Conservation (phyloP, 306 rosid genomes). For the Neltuma alba region DNA sequence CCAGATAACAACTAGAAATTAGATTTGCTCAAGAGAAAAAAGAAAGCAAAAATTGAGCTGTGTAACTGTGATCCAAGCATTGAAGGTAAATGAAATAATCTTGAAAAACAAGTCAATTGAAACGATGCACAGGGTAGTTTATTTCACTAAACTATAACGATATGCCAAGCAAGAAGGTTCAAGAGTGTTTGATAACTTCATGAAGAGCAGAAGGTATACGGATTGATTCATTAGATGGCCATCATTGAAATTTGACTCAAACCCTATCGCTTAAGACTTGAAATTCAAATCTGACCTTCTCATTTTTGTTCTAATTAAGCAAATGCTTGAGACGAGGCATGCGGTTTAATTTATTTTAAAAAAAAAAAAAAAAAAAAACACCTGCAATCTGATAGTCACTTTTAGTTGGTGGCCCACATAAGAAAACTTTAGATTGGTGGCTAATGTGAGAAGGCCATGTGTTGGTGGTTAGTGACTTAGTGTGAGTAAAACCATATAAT, state of each 20-base stretch:
- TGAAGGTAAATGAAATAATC: not conserved
- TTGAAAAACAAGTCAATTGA: not conserved
- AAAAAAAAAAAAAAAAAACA: not conserved
- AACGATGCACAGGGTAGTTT: not conserved
- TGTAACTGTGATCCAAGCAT: not conserved
- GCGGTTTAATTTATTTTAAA: not conserved
- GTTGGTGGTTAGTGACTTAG: not conserved
- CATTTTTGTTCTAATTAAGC: not conserved
- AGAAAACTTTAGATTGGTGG: not conserved
- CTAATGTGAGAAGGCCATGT: not conserved
- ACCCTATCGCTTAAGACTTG: not conserved
- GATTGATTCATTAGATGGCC: not conserved
- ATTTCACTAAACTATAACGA: not conserved
- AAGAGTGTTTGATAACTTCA: constrained; percentile 6
- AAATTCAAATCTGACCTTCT: not conserved
- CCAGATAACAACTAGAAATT: not conserved
- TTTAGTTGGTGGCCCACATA: not conserved
- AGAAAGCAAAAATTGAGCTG: not conserved
- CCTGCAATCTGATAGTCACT: not conserved
- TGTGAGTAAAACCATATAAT: no score
- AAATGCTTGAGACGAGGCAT: not conserved
- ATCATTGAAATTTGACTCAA: not conserved
- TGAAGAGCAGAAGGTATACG: not conserved
- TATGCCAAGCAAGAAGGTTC: not conserved
- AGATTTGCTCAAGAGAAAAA: not conserved